Evolutionary conservation across 2,329 filamentous ascomycete genomes (phyloP).

Genomic region (Thermochaetoides dissita): DNA sequence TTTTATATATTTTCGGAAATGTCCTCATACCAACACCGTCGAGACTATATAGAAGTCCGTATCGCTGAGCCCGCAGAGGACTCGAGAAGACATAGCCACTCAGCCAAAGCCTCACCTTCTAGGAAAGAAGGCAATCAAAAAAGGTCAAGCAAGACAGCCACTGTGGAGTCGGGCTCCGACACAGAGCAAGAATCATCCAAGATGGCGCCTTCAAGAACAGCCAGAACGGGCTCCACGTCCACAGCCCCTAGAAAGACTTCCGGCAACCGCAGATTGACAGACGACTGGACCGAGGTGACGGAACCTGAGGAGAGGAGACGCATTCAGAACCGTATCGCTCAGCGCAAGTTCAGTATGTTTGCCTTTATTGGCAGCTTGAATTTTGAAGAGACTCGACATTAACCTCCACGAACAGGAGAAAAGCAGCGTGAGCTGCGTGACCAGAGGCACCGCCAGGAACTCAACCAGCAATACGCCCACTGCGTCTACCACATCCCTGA

Average conservation of each 20-base stretch:
- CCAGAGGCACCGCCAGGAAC: constrained; percentile 45
- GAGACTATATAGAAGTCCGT: constrained; percentile 10
- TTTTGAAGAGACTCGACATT: constrained; percentile 2
- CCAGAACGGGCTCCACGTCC: constrained; percentile 5
- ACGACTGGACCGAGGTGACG: constrained; percentile 56
- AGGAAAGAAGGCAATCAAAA: constrained; percentile 10
- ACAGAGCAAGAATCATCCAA: constrained; percentile 16
- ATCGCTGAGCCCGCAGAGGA: constrained; percentile 4
- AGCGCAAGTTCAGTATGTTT: constrained; percentile 59
- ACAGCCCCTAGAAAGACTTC: too few relatives aligned
- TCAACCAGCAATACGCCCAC: constrained; percentile 50
- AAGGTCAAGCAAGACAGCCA: constrained; percentile 8
- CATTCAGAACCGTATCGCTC: constrained; percentile 63
- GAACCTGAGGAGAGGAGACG: constrained; percentile 59
- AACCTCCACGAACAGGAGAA: constrained; percentile 37
- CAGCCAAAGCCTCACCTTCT: constrained; percentile 2
- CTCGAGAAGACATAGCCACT: constrained; percentile 6
- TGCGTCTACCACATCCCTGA: constrained; percentile 50
- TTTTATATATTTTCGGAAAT: constrained; percentile 7
- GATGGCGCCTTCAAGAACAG: constrained; percentile 20
- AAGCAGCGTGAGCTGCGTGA: constrained; percentile 57
- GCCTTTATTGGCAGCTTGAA: neutral
- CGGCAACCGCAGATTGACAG: constrained; percentile 17
- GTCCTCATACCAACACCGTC: constrained; percentile 16
- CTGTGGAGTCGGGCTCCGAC: constrained; percentile 18